These are phyloP conservation scores for Penicillium aurantiogriseum DNA, from an alignment of 2,329 filamentous ascomycete genomes.

Conservation along the genomic window DNA sequence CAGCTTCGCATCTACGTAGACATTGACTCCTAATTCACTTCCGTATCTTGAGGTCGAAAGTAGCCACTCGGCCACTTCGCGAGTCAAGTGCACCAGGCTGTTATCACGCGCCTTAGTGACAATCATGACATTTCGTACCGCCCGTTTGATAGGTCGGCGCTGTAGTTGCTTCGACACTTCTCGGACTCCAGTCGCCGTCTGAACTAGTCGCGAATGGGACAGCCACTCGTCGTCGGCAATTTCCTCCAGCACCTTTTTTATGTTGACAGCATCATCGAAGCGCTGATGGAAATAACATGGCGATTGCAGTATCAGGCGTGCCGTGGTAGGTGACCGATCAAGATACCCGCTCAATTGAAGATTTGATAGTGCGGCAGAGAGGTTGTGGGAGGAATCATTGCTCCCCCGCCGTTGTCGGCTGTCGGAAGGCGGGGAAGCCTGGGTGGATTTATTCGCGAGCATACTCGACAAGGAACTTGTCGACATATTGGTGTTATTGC, in stretches of 20 bases:
- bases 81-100: conserved; percentile 80
- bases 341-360: conserved; percentile 46
- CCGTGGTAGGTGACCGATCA: conserved; percentile 45
- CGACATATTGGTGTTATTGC: conserved; percentile 54
- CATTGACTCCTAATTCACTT: conserved; percentile 84
- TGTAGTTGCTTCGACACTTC: conserved; percentile 96
- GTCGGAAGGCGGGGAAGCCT: conserved; percentile 21
- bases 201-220: conserved; percentile 89
- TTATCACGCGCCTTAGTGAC: conserved; percentile 98
- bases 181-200: conserved; percentile 90
- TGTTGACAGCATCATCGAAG: conserved; percentile 94
- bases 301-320: conserved; percentile 70
- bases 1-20: conserved; percentile 97
- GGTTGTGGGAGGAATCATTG: conserved; percentile 55
- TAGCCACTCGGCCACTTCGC: conserved; percentile 84
- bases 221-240: conserved; percentile 83
- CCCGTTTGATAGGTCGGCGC: conserved; percentile 84
- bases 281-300: conserved; percentile 98
- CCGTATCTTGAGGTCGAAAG: conserved; percentile 86
- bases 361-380: conserved; percentile 59
- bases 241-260: conserved; percentile 91
- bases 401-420: conserved; percentile 41
- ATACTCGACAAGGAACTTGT: conserved; percentile 60
- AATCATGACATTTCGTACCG: conserved; percentile 94
- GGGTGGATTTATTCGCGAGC: conserved; percentile 43